These are phyloP conservation scores for Rossbeevera mucosa DNA, from an alignment of 768 basidiomycete genomes.

Conservation along the genomic window DNA sequence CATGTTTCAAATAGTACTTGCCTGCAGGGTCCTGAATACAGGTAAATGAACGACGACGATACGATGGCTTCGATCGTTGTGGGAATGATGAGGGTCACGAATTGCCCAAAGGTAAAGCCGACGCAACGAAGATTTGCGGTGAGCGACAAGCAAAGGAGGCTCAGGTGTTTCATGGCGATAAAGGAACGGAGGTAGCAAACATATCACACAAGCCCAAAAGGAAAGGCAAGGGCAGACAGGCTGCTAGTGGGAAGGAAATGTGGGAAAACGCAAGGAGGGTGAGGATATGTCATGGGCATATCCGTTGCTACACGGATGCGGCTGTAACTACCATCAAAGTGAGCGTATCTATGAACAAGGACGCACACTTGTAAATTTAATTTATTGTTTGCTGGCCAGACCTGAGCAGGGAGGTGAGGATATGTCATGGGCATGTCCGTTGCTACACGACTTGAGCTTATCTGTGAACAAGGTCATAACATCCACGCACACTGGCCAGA, in stretches of 20 bases:
- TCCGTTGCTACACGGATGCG: slow-evolving; percentile 18
- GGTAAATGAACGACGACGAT: slow-evolving; percentile 47
- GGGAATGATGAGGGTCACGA: slow-evolving; percentile 53
- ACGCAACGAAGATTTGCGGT: slow-evolving; percentile 70
- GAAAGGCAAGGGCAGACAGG: slow-evolving; percentile 42
- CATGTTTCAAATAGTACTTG: slow-evolving; percentile 28
- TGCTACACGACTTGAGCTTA: too few species aligned
- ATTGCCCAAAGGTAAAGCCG: slow-evolving; percentile 44
- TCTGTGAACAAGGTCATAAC: too few species aligned
- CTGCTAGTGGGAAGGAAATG: slow-evolving; percentile 30
- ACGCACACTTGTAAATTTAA: too few species aligned
- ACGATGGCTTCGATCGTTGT: slow-evolving; percentile 60
- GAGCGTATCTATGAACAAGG: too few species aligned
- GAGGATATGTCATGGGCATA: slow-evolving; percentile 4
- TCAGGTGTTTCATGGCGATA: slow-evolving; percentile 36
- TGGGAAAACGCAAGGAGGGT: slow-evolving; percentile 20
- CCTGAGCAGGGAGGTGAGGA: too few species aligned
- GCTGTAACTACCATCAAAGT: slow-evolving; percentile 24
- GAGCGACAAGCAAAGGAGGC: slow-evolving; percentile 61
- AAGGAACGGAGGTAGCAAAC: slow-evolving; percentile 24
- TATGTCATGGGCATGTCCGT: too few species aligned
- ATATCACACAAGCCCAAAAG: slow-evolving; percentile 31
- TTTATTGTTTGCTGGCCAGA: too few species aligned
- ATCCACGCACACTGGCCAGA: too few species aligned
- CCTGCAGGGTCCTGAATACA: slow-evolving; percentile 47